Evolutionary conservation across 768 basidiomycete species (phyloP), one percentile per base, ranked within the genome.

Genomic region (Crepidotus variabilis): DNA sequence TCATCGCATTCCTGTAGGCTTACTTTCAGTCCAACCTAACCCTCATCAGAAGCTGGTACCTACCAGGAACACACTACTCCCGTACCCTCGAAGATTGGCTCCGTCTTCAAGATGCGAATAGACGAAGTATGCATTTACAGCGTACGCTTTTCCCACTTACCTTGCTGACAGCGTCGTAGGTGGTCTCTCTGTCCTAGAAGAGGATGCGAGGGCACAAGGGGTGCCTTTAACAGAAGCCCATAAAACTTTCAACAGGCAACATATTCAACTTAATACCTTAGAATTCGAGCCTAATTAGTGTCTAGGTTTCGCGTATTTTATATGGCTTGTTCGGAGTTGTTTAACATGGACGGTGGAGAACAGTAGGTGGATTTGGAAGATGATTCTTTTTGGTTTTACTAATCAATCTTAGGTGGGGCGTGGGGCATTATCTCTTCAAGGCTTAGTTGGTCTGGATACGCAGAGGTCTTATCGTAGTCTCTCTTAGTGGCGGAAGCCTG

Each of bases 271-370:
- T 52, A 10, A 7, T 51, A 20, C 32, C 16, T 32, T 20, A 23
- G 47, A n/a, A 36, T 13, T 50, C 14, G 34, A 21, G 23, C 28
- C 22, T 33, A n/a, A 11, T 34, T 11, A 20, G 18, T 6, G 11
- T 24, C 4, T 56, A 83, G 84, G 58, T 87, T 87, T 66, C 74
- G 86, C 14, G 84, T 88, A 10, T 89, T 89, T 68, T 88, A 85
- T 64, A 77, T 88, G 68, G 84, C 86, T 9, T 86, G 85, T 61
- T 82, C 84, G 1, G 87, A 88, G 65, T 72, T 88, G 50, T 90
- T 88, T 65, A 81, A 72, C 11, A 71, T 84, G 67, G 77, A 86
- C 61, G 65, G 66, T 2, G 87, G 87, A 10, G 75, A 88, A 67
- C 79, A 83, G 77, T 88, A 71, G 72, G 87, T 74, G 24, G 13